Percentiles rank a stretch among this genome's conserved stretches.
phyloP scores from a whole-genome alignment of 768 basidiomycete genomes.

The Xerocomus brunneocitrinus region DNA sequence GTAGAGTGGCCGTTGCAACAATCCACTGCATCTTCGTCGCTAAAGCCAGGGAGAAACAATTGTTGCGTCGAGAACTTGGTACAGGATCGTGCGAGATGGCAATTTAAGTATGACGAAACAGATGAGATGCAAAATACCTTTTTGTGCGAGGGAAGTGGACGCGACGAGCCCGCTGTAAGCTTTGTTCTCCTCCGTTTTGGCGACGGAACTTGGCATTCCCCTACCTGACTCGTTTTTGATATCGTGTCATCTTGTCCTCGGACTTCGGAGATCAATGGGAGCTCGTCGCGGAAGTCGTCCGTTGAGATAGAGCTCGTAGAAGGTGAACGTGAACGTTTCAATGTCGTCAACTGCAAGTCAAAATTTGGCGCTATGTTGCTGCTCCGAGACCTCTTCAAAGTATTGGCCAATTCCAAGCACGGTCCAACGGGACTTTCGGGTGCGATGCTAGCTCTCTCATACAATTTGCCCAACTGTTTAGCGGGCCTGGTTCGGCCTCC shows the following conservation, averaged over 20 bases:
- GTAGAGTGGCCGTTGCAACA: background rate
- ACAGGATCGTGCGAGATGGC: background rate
- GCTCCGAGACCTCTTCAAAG: constrained; percentile 1
- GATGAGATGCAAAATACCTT: constrained; percentile 13
- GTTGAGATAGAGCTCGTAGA: constrained; percentile 11
- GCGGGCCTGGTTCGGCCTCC: constrained; percentile 22
- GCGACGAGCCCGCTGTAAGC: background rate
- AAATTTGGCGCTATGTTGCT: constrained; percentile 39
- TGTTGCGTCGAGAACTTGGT: background rate
- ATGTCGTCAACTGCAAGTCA: constrained; percentile 43
- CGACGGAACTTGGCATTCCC: constrained; percentile 17
- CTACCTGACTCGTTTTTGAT: constrained; percentile 32
- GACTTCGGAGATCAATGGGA: constrained; percentile 30
- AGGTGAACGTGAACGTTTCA: constrained; percentile 23
- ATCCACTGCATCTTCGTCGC: constrained; percentile 10
- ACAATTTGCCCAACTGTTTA: constrained; percentile 37
- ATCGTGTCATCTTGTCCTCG: constrained; percentile 29
- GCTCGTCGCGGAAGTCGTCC: constrained; percentile 34
- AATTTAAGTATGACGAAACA: constrained; percentile 8
- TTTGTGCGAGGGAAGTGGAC: background rate
- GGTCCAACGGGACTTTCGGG: constrained; percentile 35
- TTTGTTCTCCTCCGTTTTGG: constrained; percentile 18
- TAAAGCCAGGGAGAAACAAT: constrained; percentile 18
- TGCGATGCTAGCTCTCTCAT: constrained; percentile 40
- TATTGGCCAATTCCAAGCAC: constrained; percentile 41